These are phyloP conservation scores for Fragilaria radians DNA, from an alignment of 108 stramenopile species.

Conservation along the genomic window DNA sequence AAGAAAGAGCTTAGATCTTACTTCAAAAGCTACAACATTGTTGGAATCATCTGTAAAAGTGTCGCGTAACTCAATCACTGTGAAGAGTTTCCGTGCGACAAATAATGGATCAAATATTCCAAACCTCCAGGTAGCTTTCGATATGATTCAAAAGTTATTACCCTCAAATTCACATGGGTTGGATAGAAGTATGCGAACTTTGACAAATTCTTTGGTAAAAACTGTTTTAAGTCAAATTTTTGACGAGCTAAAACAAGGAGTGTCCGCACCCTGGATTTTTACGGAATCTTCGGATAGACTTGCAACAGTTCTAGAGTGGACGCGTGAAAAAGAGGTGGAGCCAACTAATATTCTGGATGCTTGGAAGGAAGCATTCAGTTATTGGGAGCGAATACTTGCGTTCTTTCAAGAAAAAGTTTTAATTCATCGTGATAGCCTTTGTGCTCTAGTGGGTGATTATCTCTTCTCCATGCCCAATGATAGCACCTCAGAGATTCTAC, in stretches of 20 bases:
- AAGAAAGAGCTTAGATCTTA: conserved; percentile 28
- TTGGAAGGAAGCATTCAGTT: conserved; percentile 39
- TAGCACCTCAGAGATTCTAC: conserved; percentile 18
- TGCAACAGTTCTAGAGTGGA: not conserved
- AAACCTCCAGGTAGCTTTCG: too few relatives aligned
- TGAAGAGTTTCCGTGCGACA: conserved; percentile 8
- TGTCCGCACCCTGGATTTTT: too few relatives aligned
- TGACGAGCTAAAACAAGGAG: too few relatives aligned
- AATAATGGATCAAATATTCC: too few relatives aligned
- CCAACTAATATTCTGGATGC: conserved; percentile 2
- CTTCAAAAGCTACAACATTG: conserved; percentile 18
- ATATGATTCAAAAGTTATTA: too few relatives aligned
- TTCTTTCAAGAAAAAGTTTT: conserved; percentile 51
- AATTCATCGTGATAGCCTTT: conserved; percentile 28
- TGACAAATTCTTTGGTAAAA: too few relatives aligned
- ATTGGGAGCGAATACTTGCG: conserved; percentile 28
- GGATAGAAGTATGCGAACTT: too few relatives aligned
- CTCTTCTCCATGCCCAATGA: conserved; percentile 50
- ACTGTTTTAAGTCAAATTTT: too few relatives aligned
- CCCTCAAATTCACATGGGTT: too few relatives aligned
- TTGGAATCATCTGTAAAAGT: conserved; percentile 25
- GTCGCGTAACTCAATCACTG: conserved; percentile 14
- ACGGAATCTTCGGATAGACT: too few relatives aligned
- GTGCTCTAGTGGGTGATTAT: conserved; percentile 36
- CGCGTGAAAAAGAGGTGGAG: not conserved